Evolutionary conservation across 2,329 filamentous ascomycete genomes (phyloP).

Genomic region (Leptoxyphium fumago): DNA sequence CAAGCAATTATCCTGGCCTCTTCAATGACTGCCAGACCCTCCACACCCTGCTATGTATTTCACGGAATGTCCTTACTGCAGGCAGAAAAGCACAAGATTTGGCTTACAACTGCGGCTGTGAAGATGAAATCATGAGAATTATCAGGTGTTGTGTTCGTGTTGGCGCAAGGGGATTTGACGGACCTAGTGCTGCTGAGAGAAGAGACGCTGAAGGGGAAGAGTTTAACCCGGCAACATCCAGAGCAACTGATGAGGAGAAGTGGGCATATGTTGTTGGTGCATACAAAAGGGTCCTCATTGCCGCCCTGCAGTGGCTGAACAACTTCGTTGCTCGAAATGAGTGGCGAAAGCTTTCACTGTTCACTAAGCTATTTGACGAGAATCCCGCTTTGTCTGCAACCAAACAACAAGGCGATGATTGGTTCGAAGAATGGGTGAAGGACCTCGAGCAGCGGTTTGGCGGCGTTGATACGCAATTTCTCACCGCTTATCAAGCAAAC

Average conservation of each 20-base stretch:
- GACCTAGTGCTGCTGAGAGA: conserved; percentile 24
- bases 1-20: conserved; percentile 41
- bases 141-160: conserved; percentile 51
- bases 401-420: not conserved
- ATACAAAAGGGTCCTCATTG: conserved; percentile 51
- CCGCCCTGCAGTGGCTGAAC: conserved; percentile 51
- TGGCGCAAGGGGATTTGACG: conserved; percentile 49
- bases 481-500: not conserved
- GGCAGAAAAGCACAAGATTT: conserved; percentile 48
- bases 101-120: conserved; percentile 44
- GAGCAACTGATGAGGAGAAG: conserved; percentile 34
- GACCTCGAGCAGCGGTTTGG: not conserved
- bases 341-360: conserved; percentile 48
- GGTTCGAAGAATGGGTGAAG: not conserved
- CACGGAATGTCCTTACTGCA: conserved; percentile 45
- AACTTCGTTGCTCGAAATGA: conserved; percentile 53
- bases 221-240: not conserved
- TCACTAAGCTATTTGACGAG: conserved; percentile 47
- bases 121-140: conserved; percentile 45
- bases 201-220: conserved; percentile 38
- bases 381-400: not conserved
- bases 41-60: conserved; percentile 47
- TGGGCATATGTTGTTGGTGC: conserved; percentile 52
- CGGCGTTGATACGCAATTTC: not conserved
- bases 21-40: conserved; percentile 48